Evolutionary conservation across 78 protist genomes (phyloP).

Genomic region (Dictyostelium purpureum): DNA sequence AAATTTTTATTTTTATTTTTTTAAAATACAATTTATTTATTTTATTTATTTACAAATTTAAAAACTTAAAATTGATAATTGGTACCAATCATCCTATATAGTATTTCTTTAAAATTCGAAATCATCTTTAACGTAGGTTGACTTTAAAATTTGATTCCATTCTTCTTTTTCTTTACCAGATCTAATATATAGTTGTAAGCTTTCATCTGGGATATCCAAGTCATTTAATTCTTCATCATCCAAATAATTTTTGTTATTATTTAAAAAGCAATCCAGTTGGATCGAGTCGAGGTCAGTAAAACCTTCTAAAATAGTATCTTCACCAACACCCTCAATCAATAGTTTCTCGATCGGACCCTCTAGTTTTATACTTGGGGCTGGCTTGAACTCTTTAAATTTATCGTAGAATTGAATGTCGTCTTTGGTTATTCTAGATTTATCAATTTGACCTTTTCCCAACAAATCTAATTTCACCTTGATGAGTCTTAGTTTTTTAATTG

Average conservation of each 20-base stretch:
- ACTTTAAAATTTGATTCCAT: too few species aligned
- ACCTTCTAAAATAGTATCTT: neutral
- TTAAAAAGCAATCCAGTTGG: neutral
- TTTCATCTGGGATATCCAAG: neutral
- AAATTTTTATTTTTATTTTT: too few species aligned
- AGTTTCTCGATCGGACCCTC: neutral
- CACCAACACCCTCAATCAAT: neutral
- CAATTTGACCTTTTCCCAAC: neutral
- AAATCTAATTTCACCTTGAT: neutral
- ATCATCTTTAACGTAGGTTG: too few species aligned
- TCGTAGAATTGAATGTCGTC: neutral
- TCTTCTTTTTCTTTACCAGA: neutral
- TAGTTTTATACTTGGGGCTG: neutral
- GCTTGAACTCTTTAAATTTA: neutral
- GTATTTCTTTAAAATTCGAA: too few species aligned
- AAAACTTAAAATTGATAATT: too few species aligned
- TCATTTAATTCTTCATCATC: neutral
- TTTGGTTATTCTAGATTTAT: neutral
- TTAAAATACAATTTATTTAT: too few species aligned
- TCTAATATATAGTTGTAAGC: neutral
- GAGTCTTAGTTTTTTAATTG: neutral
- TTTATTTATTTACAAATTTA: too few species aligned
- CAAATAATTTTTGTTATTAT: neutral
- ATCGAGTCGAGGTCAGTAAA: neutral
- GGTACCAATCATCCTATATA: too few species aligned